A percentile compares a stretch with the other conserved stretches of the same genome.
These are phyloP conservation scores for Serpula lacrymans DNA, from an alignment of 768 basidiomycete species.

Conservation along the genomic window DNA sequence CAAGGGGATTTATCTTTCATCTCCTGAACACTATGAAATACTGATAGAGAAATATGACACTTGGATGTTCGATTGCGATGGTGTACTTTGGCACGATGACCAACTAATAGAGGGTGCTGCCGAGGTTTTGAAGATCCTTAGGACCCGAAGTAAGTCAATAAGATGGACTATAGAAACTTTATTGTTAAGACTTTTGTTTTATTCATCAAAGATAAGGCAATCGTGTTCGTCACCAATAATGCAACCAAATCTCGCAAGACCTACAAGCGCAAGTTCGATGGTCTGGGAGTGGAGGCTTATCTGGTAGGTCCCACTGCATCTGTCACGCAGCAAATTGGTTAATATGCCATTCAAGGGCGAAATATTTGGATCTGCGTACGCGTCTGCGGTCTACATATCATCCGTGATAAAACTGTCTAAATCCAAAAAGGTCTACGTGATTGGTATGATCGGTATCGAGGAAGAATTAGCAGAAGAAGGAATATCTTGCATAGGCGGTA, in stretches of 20 bases:
- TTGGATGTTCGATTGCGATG: conserved; percentile 96
- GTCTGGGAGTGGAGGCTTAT: conserved; percentile 78
- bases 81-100: conserved; percentile 90
- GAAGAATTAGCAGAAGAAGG: conserved; percentile 92
- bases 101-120: conserved; percentile 72
- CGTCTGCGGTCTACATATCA: conserved; percentile 80
- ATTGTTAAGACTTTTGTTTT: background rate
- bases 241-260: conserved; percentile 86
- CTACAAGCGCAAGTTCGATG: conserved; percentile 91
- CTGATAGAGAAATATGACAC: conserved; percentile 76
- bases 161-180: background rate
- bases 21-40: conserved; percentile 42
- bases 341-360: conserved; percentile 67
- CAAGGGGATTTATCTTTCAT: conserved; percentile 26
- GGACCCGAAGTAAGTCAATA: conserved; percentile 61
- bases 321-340: background rate
- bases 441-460: conserved; percentile 89
- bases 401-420: conserved; percentile 86
- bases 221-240: conserved; percentile 97
- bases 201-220: conserved; percentile 61
- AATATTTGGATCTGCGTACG: conserved; percentile 94
- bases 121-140: conserved; percentile 70
- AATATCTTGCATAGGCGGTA: conserved; percentile 76
- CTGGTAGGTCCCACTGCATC: conserved; percentile 54
- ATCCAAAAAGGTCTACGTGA: conserved; percentile 92